A percentile compares a stretch with the other conserved stretches of the same genome.
phyloP scores from a whole-genome alignment of 164 flowering plant species.

The Tetracentron sinense region DNA sequence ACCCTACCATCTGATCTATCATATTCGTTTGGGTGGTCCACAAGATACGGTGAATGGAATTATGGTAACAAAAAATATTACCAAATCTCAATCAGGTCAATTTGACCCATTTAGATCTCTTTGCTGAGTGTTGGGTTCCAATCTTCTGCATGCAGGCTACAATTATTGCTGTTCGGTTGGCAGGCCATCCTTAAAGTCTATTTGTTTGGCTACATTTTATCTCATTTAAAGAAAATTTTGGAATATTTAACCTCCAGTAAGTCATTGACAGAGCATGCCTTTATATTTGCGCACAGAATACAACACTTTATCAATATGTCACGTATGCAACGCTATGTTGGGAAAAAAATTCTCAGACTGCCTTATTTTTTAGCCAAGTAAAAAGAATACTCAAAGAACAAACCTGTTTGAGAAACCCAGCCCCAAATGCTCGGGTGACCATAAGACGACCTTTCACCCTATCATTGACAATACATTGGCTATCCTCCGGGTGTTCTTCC shows the following conservation, averaged over 20 bases:
- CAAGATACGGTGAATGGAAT: background rate
- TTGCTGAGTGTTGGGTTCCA: background rate
- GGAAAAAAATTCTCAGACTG: too few relatives aligned
- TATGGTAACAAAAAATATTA: too few relatives aligned
- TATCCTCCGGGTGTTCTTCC: conserved; percentile 97
- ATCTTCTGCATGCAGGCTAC: background rate
- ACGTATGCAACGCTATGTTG: too few relatives aligned
- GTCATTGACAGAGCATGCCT: background rate
- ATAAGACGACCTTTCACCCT: conserved; percentile 97
- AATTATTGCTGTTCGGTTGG: background rate
- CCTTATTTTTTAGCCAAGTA: background rate
- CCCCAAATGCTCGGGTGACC: conserved; percentile 98
- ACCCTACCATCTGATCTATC: background rate
- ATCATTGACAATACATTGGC: conserved; percentile 86
- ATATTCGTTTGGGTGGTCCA: background rate
- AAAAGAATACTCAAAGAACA: conserved; percentile 5
- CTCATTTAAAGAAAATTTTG: too few relatives aligned
- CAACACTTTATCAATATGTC: background rate
- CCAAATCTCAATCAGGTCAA: background rate
- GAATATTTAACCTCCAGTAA: too few relatives aligned
- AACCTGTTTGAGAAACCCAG: conserved; percentile 96
- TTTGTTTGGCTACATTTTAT: too few relatives aligned
- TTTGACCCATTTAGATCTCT: background rate
- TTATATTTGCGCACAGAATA: background rate
- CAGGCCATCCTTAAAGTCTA: background rate